Evolutionary conservation across 345 rosid genomes (phyloP).

Genomic region (Hibiscus mutabilis): DNA sequence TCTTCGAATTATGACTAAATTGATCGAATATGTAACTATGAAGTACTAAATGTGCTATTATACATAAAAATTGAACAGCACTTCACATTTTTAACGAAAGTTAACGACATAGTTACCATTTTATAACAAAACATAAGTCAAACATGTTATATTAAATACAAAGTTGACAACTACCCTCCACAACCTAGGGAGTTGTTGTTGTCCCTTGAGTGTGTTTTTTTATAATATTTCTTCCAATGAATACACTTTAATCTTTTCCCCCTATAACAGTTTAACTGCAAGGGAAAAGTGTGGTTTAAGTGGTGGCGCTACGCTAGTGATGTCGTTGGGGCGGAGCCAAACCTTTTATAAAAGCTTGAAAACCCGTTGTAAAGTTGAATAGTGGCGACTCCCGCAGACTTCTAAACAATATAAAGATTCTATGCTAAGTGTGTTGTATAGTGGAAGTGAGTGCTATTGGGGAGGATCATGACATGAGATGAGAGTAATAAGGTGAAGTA

Average conservation of each 20-base stretch:
- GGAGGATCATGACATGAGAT: neutral
- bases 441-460: neutral
- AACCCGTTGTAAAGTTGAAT: neutral
- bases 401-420: constrained; percentile 1
- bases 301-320: neutral
- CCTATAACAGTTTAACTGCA: too few species aligned
- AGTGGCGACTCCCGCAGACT: neutral
- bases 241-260: too few species aligned
- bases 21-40: too few species aligned
- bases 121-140: too few species aligned
- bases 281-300: too few species aligned
- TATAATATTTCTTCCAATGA: too few species aligned
- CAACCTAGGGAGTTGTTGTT: constrained; percentile 4
- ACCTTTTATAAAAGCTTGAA: neutral
- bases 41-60: too few species aligned
- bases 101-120: too few species aligned
- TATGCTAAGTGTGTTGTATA: neutral
- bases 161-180: neutral
- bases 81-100: too few species aligned
- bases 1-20: too few species aligned
- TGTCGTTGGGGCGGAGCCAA: neutral
- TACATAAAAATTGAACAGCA: too few species aligned
- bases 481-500: neutral
- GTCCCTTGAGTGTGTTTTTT: neutral
- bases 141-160: neutral